These are phyloP conservation scores for Rhizopogon salebrosus DNA, from an alignment of 768 basidiomycete genomes.

Conservation along the genomic window DNA sequence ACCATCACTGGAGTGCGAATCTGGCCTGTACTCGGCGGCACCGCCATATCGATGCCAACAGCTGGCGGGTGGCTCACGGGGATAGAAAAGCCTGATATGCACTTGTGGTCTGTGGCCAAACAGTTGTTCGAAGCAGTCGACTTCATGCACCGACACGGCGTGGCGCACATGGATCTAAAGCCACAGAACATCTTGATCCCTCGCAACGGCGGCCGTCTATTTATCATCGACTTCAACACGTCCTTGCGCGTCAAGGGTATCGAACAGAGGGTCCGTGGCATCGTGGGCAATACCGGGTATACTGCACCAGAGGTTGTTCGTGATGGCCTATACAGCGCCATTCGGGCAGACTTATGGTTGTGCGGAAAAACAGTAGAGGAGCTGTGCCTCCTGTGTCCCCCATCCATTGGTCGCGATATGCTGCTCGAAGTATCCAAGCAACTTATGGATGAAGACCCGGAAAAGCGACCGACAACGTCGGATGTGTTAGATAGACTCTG, in stretches of 20 bases:
- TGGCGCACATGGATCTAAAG: constrained; percentile 16
- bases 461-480: neutral
- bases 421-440: neutral
- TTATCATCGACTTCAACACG: neutral
- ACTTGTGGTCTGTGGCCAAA: neutral
- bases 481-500: neutral
- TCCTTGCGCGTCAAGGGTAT: neutral
- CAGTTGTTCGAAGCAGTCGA: constrained; percentile 5
- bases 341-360: neutral
- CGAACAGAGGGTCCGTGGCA: neutral
- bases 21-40: neutral
- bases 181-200: constrained; percentile 4
- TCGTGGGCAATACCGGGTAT: neutral
- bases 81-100: neutral
- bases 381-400: neutral
- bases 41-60: neutral
- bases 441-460: neutral
- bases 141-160: constrained; percentile 10
- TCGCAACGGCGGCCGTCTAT: neutral
- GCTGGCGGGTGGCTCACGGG: too few species aligned
- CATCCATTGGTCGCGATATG: neutral
- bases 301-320: neutral
- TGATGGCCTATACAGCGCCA: neutral
- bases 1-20: constrained; percentile 4
- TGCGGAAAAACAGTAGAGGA: neutral